These are phyloP conservation scores for Acanthamoeba lenticulata DNA, from an alignment of 208 protist genomes.

Conservation along the genomic window DNA sequence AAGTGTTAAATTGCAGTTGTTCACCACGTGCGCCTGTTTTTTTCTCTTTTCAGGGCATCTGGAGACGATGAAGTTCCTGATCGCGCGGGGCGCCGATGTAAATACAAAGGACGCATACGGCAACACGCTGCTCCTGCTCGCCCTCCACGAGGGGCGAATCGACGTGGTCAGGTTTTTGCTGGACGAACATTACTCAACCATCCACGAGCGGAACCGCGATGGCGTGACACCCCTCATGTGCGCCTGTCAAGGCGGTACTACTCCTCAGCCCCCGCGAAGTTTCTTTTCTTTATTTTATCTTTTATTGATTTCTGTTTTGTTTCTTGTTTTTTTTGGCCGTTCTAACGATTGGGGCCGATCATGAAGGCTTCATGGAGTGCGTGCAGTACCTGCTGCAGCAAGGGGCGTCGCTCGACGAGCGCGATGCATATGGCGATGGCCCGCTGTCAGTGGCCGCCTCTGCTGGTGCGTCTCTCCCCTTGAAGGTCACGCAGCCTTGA, in stretches of 20 bases:
- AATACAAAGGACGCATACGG: not conserved
- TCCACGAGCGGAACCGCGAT: not conserved
- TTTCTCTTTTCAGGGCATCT: not conserved
- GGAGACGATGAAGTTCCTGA: slow-evolving; percentile 20
- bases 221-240: slow-evolving; percentile 1
- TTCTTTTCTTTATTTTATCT: no score
- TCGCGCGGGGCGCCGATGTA: not conserved
- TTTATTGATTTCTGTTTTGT: no score
- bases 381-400: not conserved
- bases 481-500: not conserved
- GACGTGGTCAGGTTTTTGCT: not conserved
- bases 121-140: not conserved
- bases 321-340: no score
- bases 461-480: not conserved
- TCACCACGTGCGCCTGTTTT: not conserved
- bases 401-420: not conserved
- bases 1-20: not conserved
- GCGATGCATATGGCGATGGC: not conserved
- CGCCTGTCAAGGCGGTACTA: not conserved
- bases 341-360: not conserved
- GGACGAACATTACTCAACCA: not conserved
- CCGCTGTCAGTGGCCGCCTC: not conserved
- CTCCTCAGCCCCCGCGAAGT: not conserved
- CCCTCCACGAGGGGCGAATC: not conserved
- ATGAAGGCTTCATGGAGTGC: not conserved